A percentile compares a stretch with the other conserved stretches of the same genome.
These are phyloP conservation scores for Eimeria tenella DNA, from an alignment of 169 alveolate species.

Conservation along the genomic window DNA sequence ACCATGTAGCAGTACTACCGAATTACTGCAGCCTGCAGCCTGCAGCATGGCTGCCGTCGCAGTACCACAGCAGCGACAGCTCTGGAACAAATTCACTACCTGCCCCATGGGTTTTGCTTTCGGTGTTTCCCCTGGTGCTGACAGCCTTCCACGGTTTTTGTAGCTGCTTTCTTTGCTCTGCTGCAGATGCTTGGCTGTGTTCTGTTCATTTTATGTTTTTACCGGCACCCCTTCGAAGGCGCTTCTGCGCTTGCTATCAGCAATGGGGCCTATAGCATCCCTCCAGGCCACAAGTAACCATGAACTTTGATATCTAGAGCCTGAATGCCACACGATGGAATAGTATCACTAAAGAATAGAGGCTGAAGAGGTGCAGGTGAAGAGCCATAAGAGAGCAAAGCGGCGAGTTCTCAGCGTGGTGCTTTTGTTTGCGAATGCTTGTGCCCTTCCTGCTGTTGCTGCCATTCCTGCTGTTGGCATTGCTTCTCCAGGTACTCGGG, in stretches of 20 bases:
- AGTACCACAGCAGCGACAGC: neutral
- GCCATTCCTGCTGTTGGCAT: neutral
- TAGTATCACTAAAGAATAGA: neutral
- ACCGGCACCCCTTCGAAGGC: conserved; percentile 91
- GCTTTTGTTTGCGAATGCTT: neutral
- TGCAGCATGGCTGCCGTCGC: neutral
- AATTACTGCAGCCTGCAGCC: neutral
- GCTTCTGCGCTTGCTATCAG: conserved; percentile 87
- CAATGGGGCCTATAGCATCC: conserved; percentile 86
- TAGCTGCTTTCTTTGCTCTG: neutral
- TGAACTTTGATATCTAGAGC: neutral
- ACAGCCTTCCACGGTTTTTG: neutral
- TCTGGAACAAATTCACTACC: neutral
- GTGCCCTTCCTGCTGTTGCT: neutral
- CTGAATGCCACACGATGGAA: neutral
- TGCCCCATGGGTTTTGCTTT: neutral
- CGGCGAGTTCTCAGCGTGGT: neutral
- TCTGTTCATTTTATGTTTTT: conserved; percentile 87
- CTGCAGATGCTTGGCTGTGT: conserved; percentile 89
- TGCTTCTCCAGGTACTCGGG: neutral
- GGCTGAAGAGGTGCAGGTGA: neutral
- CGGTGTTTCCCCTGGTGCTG: neutral
- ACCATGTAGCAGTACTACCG: too few relatives aligned
- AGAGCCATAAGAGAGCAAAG: neutral
- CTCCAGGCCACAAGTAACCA: conserved; percentile 7